Conservation (phyloP, 2,329 filamentous ascomycete genomes). For the Ascochyta fabae region DNA sequence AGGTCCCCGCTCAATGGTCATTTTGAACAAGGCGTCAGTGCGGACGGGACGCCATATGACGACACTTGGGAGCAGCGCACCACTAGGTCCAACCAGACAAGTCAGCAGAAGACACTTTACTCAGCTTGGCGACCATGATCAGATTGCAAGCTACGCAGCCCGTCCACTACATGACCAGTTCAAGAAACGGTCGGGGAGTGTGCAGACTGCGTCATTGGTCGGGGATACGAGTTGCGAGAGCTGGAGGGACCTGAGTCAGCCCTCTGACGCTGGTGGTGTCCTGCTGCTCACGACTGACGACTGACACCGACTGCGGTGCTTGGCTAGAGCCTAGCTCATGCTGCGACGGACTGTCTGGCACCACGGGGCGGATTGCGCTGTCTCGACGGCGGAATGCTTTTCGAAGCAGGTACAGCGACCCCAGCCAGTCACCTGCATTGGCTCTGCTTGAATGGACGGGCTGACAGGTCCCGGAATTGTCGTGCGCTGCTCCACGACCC, state of each 20-base stretch:
- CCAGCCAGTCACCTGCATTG: slow-evolving; percentile 16
- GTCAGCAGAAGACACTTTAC: slow-evolving; percentile 19
- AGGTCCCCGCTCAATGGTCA: too few relatives aligned
- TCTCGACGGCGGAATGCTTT: slow-evolving; percentile 23
- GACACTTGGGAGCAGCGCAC: slow-evolving; percentile 14
- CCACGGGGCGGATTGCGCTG: slow-evolving; percentile 6
- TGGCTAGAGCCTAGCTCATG: slow-evolving; percentile 19
- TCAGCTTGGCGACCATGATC: slow-evolving; percentile 39
- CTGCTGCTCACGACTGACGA: not conserved
- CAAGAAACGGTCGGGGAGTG: slow-evolving; percentile 10
- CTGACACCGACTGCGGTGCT: slow-evolving; percentile 5
- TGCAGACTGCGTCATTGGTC: slow-evolving; percentile 24
- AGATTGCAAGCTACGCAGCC: slow-evolving; percentile 19
- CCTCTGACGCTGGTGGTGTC: slow-evolving; percentile 16
- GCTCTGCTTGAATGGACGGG: slow-evolving; percentile 12
- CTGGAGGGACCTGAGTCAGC: slow-evolving; percentile 14
- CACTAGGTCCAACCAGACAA: slow-evolving; percentile 17
- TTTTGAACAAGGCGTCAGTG: slow-evolving; percentile 3
- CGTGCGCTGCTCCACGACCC: slow-evolving; percentile 7
- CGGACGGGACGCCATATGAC: slow-evolving; percentile 28
- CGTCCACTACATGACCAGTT: slow-evolving; percentile 22
- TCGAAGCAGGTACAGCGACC: slow-evolving; percentile 35
- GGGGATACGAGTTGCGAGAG: slow-evolving; percentile 11
- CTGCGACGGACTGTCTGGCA: slow-evolving; percentile 4
- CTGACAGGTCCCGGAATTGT: slow-evolving; percentile 33